Base-by-base conservation (phyloP, 495 filamentous ascomycete genomes). In the Penicillium salamii region DNA sequence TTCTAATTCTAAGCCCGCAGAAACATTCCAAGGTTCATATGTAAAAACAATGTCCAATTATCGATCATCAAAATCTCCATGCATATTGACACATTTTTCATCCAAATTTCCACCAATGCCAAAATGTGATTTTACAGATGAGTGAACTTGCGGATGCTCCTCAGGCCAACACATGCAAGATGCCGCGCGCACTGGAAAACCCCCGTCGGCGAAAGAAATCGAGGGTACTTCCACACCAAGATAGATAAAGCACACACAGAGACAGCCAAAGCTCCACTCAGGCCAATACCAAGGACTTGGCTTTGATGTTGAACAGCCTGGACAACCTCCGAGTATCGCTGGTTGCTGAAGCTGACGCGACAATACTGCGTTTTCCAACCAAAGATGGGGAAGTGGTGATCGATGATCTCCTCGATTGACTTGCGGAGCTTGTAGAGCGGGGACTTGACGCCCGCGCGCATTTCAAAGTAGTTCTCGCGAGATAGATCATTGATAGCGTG, bases 281-380 rank as follows among this genome's bases (percentile, higher is more conserved):
- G 34, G 19, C 63, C 60, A 14, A 62, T 17, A 13, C 66, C 66
- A 36, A 91, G 65, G 9, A 90, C 63, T 49, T 65, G 65, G 5
- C 86, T 84, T 68, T 99, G 93, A 38, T 76, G 66, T 38, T 81
- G 76, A 39, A 84, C 85, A 49, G 78, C 80, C 24, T 67, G 73
- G 20, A 88, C 74, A 3, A 97, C 88, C 52, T 95, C 87, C 2
- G 85, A 88, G 62, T 99, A 99, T 23, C 88, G 74, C 71, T 93
- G 85, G 56, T 95, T 96, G 23, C 88, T 86, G 66, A 97, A 98
- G 53, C 89, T 95, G 18, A 98, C 84, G 13, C 92, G 75, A n/a
- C 84, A 81, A 59, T 98, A 98, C 72, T 97, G 89, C 1, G 93
- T 98, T 65, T 82, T 80, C 82, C 90, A 95, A 2, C 91, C 93